Conservation (phyloP, 305 asterid genomes). For the Fraxinus angustifolia region DNA sequence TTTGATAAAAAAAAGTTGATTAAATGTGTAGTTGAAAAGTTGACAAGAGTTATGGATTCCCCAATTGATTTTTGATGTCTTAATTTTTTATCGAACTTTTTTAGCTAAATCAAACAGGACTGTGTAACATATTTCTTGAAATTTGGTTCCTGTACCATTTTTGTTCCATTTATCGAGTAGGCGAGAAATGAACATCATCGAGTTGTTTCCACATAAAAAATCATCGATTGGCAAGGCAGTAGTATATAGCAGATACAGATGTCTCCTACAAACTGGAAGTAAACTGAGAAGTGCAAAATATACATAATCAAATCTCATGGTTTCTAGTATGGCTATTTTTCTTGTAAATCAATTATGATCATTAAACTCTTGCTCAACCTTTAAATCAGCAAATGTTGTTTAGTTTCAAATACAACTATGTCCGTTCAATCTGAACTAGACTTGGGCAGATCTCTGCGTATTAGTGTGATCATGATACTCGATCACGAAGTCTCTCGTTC, state of each 20-base stretch:
- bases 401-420: not conserved
- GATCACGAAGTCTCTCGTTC: constrained; percentile 53
- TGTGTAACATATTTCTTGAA: not conserved
- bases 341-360: not conserved
- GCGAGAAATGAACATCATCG: not conserved
- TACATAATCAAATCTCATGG: not conserved
- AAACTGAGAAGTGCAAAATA: not conserved
- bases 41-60: not conserved
- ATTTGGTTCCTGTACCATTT: not conserved
- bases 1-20: not conserved
- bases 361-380: not conserved
- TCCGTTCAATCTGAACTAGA: not conserved
- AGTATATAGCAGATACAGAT: not conserved
- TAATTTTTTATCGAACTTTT: not conserved
- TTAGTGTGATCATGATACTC: constrained; percentile 13
- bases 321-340: not conserved
- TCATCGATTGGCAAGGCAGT: not conserved
- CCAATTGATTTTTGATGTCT: not conserved
- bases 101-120: not conserved
- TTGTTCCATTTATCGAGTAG: not conserved
- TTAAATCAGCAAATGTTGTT: not conserved
- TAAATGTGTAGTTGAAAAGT: not conserved
- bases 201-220: not conserved
- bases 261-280: not conserved
- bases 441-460: not conserved